These are phyloP conservation scores for Rickenella mellea DNA, from an alignment of 768 basidiomycete genomes.

Conservation along the genomic window DNA sequence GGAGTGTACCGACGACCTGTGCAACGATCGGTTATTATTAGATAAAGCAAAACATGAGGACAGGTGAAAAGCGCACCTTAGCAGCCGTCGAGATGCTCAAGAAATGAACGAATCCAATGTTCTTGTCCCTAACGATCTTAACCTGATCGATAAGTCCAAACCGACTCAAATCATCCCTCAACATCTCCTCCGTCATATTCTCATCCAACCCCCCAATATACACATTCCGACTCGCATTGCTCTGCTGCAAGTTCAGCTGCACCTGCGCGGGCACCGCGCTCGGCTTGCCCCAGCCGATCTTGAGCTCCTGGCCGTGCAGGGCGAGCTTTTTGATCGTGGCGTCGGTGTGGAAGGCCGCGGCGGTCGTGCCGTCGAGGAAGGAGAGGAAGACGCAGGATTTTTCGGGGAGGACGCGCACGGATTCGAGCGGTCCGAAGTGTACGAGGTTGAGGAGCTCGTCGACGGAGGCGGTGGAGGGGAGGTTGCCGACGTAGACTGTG, in stretches of 20 bases:
- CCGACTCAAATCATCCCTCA: conserved; percentile 83
- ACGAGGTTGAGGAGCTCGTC: conserved; percentile 97
- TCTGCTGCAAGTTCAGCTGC: conserved; percentile 79
- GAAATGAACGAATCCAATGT: conserved; percentile 99
- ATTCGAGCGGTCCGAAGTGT: conserved; percentile 94
- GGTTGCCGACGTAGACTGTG: conserved; percentile 95
- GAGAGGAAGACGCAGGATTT: conserved; percentile 98
- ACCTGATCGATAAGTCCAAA: conserved; percentile 98
- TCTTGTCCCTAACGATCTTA: conserved; percentile 98
- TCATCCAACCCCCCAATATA: conserved; percentile 93
- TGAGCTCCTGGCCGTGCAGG: conserved; percentile 91
- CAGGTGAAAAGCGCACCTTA: conserved; percentile 51
- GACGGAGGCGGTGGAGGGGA: conserved; percentile 90
- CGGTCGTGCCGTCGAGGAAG: conserved; percentile 88
- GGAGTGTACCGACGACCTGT: conserved; percentile 88
- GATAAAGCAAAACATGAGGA: background rate
- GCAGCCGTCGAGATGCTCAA: conserved; percentile 89
- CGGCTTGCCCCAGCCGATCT: conserved; percentile 98
- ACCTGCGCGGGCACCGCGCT: conserved; percentile 82
- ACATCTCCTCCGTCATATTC: conserved; percentile 79
- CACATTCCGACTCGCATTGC: conserved; percentile 91
- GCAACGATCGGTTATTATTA: background rate
- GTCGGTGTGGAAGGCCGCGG: conserved; percentile 95
- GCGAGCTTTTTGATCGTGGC: conserved; percentile 90
- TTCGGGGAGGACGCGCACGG: conserved; percentile 88